A percentile compares a stretch with the other conserved stretches of the same genome.
Conservation (phyloP, 2,329 filamentous ascomycete species). For the Clonostachys solani region DNA sequence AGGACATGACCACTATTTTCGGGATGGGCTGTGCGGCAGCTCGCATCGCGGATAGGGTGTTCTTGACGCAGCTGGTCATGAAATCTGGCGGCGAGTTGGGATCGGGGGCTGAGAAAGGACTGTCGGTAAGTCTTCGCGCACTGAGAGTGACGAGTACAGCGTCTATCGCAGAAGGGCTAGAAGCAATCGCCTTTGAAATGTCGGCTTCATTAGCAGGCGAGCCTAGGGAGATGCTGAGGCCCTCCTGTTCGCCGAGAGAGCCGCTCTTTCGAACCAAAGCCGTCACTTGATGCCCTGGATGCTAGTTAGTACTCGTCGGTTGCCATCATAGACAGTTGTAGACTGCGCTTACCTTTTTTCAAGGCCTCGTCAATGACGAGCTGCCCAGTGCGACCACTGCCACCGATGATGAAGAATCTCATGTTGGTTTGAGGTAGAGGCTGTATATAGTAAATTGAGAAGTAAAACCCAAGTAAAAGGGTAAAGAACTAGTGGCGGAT, state of each 20-base stretch:
- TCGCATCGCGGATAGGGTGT: conserved; percentile 30
- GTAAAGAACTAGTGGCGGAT: too few species aligned
- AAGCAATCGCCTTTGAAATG: conserved; percentile 19
- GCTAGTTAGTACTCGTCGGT: too few species aligned
- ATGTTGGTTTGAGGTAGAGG: conserved; percentile 9
- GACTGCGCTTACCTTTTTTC: not conserved
- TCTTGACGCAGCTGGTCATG: conserved; percentile 36
- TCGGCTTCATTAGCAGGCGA: conserved; percentile 20
- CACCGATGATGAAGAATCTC: conserved; percentile 36
- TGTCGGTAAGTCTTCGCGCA: conserved; percentile 34
- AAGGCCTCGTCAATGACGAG: conserved; percentile 30
- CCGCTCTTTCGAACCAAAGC: conserved; percentile 32
- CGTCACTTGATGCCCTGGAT: conserved; percentile 26
- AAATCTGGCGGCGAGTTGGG: conserved; percentile 27
- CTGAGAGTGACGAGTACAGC: conserved; percentile 44
- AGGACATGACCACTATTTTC: conserved; percentile 40
- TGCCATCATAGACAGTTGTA: not conserved
- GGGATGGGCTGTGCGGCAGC: conserved; percentile 15
- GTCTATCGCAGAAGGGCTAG: conserved; percentile 8
- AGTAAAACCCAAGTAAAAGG: too few species aligned
- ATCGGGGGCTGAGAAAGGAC: conserved; percentile 36
- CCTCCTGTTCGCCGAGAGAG: conserved; percentile 12
- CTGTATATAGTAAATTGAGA: too few species aligned
- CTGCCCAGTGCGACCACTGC: conserved; percentile 33
- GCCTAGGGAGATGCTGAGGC: conserved; percentile 28